These are phyloP conservation scores for Salix caprea DNA, from an alignment of 345 rosid species.

Conservation along the genomic window DNA sequence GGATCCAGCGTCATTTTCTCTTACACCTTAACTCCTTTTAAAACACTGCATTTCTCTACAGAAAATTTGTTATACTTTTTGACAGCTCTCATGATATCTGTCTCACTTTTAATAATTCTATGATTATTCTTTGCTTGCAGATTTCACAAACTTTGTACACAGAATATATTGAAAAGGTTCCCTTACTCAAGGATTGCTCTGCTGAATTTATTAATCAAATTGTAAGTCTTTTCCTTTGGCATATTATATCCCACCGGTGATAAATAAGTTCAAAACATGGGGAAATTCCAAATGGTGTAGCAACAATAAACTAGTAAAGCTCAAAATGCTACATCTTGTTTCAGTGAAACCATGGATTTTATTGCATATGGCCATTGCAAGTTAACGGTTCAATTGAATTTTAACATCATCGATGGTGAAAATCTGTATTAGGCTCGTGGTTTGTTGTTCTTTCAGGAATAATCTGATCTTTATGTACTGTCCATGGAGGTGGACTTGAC, in stretches of 20 bases:
- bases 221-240: conserved; percentile 37
- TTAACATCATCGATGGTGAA: not conserved
- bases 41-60: not conserved
- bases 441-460: not conserved
- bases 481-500: not conserved
- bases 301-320: not conserved
- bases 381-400: not conserved
- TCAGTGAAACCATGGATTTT: not conserved
- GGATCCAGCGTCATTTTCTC: too few relatives aligned
- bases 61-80: not conserved
- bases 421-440: not conserved
- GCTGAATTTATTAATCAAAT: conserved; percentile 80
- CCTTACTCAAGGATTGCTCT: conserved; percentile 74
- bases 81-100: not conserved
- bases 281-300: not conserved
- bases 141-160: conserved; percentile 62
- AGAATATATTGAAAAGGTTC: conserved; percentile 52
- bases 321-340: not conserved
- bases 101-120: conserved; percentile 4
- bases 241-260: not conserved
- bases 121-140: conserved; percentile 38
- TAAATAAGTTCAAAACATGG: not conserved
- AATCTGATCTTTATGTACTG: not conserved
- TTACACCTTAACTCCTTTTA: not conserved
- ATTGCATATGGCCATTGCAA: not conserved